Conservation (phyloP, 2,329 filamentous ascomycete genomes). For the Fusarium temperatum region DNA sequence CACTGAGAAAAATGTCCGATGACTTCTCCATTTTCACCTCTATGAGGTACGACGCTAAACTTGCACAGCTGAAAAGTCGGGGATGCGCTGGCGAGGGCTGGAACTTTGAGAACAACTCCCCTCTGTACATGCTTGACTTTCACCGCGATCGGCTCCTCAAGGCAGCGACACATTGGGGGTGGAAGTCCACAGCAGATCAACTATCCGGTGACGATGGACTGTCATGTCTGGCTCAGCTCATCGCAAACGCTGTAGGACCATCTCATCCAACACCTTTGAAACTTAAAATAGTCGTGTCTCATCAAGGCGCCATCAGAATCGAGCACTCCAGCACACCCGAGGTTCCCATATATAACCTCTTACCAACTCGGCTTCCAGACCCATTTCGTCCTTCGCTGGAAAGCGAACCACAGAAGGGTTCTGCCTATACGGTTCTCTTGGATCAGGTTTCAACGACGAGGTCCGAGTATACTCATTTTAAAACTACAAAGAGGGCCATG, state of each 20-base stretch:
- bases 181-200: slow-evolving; percentile 55
- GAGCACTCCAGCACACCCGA: slow-evolving; percentile 50
- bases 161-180: slow-evolving; percentile 66
- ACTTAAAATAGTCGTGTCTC: slow-evolving; percentile 64
- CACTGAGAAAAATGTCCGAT: slow-evolving; percentile 45
- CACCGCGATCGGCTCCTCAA: slow-evolving; percentile 82
- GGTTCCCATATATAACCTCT: slow-evolving; percentile 61
- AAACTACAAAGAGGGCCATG: slow-evolving; percentile 78
- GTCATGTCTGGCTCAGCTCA: slow-evolving; percentile 45
- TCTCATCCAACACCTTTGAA: slow-evolving; percentile 52
- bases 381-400: slow-evolving; percentile 45
- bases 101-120: slow-evolving; percentile 63
- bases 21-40: slow-evolving; percentile 74
- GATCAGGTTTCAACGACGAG: slow-evolving; percentile 53
- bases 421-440: slow-evolving; percentile 55
- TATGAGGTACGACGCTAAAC: slow-evolving; percentile 72
- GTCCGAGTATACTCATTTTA: slow-evolving; percentile 81
- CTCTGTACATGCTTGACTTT: slow-evolving; percentile 81
- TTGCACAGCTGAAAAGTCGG: slow-evolving; percentile 56
- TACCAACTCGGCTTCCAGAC: slow-evolving; percentile 63
- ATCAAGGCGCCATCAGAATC: slow-evolving; percentile 57
- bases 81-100: slow-evolving; percentile 57
- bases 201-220: slow-evolving; percentile 60
- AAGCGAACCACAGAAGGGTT: slow-evolving; percentile 40
- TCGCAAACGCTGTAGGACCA: slow-evolving; percentile 49